Percentiles rank a stretch among this genome's conserved stretches.
These are phyloP conservation scores for Opeltia flavorubescens DNA, from an alignment of 495 filamentous ascomycete species.

Conservation along the genomic window DNA sequence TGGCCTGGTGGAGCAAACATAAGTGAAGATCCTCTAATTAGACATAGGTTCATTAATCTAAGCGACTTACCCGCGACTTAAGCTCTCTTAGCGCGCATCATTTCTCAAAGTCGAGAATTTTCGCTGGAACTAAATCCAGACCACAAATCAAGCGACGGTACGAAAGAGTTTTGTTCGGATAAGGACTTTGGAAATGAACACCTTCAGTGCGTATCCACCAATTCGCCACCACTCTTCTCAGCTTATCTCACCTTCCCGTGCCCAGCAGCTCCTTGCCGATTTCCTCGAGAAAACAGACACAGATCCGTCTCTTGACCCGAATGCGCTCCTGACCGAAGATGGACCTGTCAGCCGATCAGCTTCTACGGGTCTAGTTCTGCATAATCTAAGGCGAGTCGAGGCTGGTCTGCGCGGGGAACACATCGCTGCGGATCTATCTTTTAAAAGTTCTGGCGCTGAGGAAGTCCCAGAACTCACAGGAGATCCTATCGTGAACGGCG, in stretches of 20 bases:
- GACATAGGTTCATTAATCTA: too few relatives aligned
- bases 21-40: too few relatives aligned
- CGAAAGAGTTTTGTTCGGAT: too few relatives aligned
- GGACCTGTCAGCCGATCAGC: conserved; percentile 41
- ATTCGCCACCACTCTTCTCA: conserved; percentile 32
- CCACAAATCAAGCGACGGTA: too few relatives aligned
- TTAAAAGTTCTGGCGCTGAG: conserved; percentile 12
- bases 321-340: conserved; percentile 44
- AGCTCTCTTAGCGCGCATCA: too few relatives aligned
- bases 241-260: conserved; percentile 34
- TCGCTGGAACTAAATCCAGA: neutral
- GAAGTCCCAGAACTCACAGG: conserved; percentile 10
- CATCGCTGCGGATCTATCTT: conserved; percentile 33
- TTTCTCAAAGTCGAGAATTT: neutral
- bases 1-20: too few relatives aligned
- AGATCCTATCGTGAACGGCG: neutral
- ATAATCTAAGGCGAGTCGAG: conserved; percentile 52
- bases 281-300: conserved; percentile 42
- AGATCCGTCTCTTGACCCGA: conserved; percentile 51
- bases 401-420: conserved; percentile 47
- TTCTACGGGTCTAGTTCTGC: conserved; percentile 41
- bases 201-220: conserved; percentile 28
- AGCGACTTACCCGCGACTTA: too few relatives aligned
- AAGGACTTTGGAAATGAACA: conserved; percentile 9
- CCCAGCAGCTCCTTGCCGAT: conserved; percentile 39